Base-by-base conservation (phyloP, 441 rosid species). In the Syzygium syzygioides region DNA sequence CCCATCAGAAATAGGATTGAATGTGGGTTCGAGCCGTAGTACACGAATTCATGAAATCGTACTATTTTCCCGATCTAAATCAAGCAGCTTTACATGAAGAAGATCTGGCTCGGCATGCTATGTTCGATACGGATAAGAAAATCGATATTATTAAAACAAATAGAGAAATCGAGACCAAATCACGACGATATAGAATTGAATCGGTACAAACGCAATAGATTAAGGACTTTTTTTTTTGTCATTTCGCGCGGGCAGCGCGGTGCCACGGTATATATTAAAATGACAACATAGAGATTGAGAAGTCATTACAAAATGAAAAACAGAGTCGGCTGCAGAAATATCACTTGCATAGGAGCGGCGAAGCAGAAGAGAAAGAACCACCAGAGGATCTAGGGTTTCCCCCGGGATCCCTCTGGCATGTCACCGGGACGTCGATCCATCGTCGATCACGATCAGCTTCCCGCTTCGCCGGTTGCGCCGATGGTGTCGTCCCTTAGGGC, bases 361-460 rank as follows among this genome's bases (percentile, higher is more conserved):
- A 52, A 60, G 25, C 28, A 52, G 23, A 20, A 2, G 30, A 76
- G 86, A 64, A 50, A 87, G 90, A 54, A 76, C 55, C 92, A 76
- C 55, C 92, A 89, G 95, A 92, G 94, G 94, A 92, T 94, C 93
- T 94, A 93, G 97, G 97, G 96, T 94, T 94, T 86, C 90, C 92
- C 91, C 71, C 48, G 48, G 91, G 91, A 91, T 94, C 93, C 91
- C 92, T 92, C 91, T 90, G 87, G 20, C 71, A 50, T 50, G 79
- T 87, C 52, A 62, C 32, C 86, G 28, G 45, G 86, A 68, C 85
- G 55, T 86, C 48, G 86, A 71, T 86, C 87, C 32, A 80, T 79
- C 52, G 59, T 86, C 89, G 87, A 88, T 55, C 83, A 6, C 45
- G 32, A 48, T 64, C 80, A 28, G 34, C 56, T 34, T 37, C 56